phyloP scores from a whole-genome alignment of 2,329 filamentous ascomycete species.

The Tolypocladium tundrense region DNA sequence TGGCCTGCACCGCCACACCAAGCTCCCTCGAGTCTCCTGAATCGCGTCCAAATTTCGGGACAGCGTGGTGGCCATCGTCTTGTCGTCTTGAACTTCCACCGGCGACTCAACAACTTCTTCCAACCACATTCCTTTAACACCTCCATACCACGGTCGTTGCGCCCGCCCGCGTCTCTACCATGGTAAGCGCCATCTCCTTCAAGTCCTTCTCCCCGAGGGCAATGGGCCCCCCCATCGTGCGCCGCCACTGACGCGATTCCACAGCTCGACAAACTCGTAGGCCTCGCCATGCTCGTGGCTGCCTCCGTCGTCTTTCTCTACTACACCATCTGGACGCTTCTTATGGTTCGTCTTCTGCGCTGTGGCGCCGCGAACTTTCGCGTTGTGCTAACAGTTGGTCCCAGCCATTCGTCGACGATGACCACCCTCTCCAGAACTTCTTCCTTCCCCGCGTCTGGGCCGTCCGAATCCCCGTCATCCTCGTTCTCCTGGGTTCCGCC shows the following conservation, averaged over 20 bases:
- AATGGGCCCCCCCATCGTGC: neutral
- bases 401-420: slow-evolving; percentile 93
- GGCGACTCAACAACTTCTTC: neutral
- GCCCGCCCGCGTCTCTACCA: slow-evolving; percentile 12
- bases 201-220: neutral
- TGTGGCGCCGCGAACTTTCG: neutral
- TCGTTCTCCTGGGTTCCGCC: slow-evolving; percentile 81
- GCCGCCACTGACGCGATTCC: neutral
- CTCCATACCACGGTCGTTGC: slow-evolving; percentile 1
- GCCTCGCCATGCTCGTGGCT: slow-evolving; percentile 58
- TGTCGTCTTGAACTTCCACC: neutral
- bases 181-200: slow-evolving; percentile 13
- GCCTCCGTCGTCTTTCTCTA: slow-evolving; percentile 61
- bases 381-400: neutral
- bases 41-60: slow-evolving; percentile 3
- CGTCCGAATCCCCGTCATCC: slow-evolving; percentile 94
- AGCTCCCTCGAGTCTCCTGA: slow-evolving; percentile 1
- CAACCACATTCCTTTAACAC: slow-evolving; percentile 3
- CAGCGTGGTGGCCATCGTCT: slow-evolving; percentile 4
- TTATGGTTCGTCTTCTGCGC: slow-evolving; percentile 60
- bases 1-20: neutral
- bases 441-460: slow-evolving; percentile 98
- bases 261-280: slow-evolving; percentile 80
- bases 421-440: slow-evolving; percentile 85
- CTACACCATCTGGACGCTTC: slow-evolving; percentile 94